A percentile compares a stretch with the other conserved stretches of the same genome.
Evolutionary conservation across 805 yeast species (phyloP).

Genomic region (Blastobotrys peoriensis): DNA sequence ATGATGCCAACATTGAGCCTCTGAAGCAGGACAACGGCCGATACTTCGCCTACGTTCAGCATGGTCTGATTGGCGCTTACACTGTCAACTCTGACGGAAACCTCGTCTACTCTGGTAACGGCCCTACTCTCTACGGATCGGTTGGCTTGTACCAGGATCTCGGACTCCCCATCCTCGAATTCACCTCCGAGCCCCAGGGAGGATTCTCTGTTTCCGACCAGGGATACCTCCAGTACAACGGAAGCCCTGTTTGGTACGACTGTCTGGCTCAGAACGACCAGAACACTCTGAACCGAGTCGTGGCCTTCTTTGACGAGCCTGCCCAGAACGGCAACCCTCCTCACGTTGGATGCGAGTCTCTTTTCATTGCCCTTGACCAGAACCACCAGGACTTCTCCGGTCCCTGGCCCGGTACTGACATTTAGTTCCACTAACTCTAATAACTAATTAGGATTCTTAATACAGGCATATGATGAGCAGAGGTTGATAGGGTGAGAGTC

Average conservation of each 20-base stretch:
- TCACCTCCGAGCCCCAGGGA: not conserved
- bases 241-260: not conserved
- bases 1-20: not conserved
- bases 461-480: not conserved
- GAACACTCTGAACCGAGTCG: not conserved
- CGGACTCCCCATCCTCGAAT: conserved; percentile 1
- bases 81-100: conserved; percentile 1
- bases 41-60: conserved; percentile 1
- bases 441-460: not conserved
- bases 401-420: not conserved
- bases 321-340: conserved; percentile 2
- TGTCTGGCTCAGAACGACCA: not conserved
- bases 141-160: not conserved
- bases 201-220: conserved; percentile 1
- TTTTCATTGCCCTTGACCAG: not conserved
- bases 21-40: conserved; percentile 2
- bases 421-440: not conserved
- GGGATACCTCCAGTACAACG: conserved; percentile 1
- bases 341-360: conserved; percentile 2
- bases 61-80: not conserved
- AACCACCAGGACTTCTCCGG: not conserved
- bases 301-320: not conserved
- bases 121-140: not conserved
- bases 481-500: too few relatives aligned
- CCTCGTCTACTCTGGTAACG: not conserved